phyloP scores from a whole-genome alignment of 2,329 filamentous ascomycete species.

The Cadophora sp. region DNA sequence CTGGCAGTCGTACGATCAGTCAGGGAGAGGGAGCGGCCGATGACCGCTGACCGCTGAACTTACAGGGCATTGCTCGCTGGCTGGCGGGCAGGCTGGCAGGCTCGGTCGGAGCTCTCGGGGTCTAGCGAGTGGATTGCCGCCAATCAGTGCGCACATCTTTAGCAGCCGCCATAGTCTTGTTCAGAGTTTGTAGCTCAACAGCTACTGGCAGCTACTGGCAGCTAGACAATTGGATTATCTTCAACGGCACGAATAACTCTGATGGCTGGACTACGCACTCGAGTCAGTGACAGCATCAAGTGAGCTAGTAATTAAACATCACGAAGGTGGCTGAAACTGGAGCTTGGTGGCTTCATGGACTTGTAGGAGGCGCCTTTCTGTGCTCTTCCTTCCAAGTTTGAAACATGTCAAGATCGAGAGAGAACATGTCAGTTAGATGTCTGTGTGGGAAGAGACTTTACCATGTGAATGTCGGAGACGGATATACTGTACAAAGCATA shows the following conservation, averaged over 20 bases:
- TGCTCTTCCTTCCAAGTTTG: background rate
- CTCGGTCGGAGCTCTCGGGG: background rate
- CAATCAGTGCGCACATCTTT: slow-evolving; percentile 10
- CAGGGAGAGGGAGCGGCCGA: background rate
- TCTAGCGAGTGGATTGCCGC: background rate
- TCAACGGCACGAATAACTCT: background rate
- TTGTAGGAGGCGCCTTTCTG: background rate
- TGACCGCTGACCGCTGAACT: background rate
- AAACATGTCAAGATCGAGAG: background rate
- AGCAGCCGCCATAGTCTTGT: slow-evolving; percentile 5
- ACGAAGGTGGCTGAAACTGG: background rate
- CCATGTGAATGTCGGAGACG: too few relatives aligned
- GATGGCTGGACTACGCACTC: background rate
- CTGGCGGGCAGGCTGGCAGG: background rate
- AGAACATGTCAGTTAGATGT: background rate
- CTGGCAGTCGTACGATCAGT: background rate
- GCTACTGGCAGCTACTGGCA: background rate
- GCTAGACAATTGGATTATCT: too few relatives aligned
- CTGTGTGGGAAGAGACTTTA: background rate
- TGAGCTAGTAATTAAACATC: background rate
- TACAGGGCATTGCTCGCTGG: background rate
- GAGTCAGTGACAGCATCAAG: slow-evolving; percentile 1
- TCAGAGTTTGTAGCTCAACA: too few relatives aligned
- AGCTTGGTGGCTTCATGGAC: background rate
- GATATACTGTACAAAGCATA: too few relatives aligned